Evolutionary conservation across 768 basidiomycete genomes (phyloP).

Genomic region (Filobasidium floriforme): DNA sequence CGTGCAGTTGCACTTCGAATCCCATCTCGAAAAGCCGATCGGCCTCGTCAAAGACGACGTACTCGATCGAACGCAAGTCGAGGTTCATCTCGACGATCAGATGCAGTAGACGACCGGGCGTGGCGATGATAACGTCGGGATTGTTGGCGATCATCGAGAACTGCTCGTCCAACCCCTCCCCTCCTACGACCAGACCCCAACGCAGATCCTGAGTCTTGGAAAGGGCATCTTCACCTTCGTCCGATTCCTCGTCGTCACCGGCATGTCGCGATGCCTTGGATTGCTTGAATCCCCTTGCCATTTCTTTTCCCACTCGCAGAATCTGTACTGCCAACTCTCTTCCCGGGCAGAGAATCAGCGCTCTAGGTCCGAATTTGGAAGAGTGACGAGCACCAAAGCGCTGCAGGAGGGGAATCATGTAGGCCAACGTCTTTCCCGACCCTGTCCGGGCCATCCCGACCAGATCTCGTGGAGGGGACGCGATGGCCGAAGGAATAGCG

Average conservation of each 20-base stretch:
- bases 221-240: conserved; percentile 52
- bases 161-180: conserved; percentile 90
- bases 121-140: conserved; percentile 94
- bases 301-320: conserved; percentile 85
- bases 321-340: conserved; percentile 92
- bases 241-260: conserved; percentile 55
- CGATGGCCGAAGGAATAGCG: conserved; percentile 73
- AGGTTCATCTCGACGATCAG: conserved; percentile 93
- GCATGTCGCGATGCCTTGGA: conserved; percentile 58
- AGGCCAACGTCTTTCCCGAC: conserved; percentile 94
- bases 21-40: conserved; percentile 99
- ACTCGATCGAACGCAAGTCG: conserved; percentile 76
- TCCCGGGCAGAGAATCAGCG: conserved; percentile 80
- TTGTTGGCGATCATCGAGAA: conserved; percentile 91
- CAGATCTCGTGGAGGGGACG: conserved; percentile 78
- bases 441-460: conserved; percentile 98
- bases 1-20: conserved; percentile 81
- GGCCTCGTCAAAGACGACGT: conserved; percentile 94
- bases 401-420: conserved; percentile 84
- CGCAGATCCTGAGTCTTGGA: conserved; percentile 58
- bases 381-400: conserved; percentile 74
- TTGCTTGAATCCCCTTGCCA: conserved; percentile 69
- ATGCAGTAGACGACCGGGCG: conserved; percentile 94
- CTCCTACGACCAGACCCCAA: conserved; percentile 93
- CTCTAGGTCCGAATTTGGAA: conserved; percentile 71